A percentile compares a stretch with the other conserved stretches of the same genome.
These are phyloP conservation scores for Nepenthes gracilis DNA, from an alignment of 148 eudicot species.

Conservation along the genomic window DNA sequence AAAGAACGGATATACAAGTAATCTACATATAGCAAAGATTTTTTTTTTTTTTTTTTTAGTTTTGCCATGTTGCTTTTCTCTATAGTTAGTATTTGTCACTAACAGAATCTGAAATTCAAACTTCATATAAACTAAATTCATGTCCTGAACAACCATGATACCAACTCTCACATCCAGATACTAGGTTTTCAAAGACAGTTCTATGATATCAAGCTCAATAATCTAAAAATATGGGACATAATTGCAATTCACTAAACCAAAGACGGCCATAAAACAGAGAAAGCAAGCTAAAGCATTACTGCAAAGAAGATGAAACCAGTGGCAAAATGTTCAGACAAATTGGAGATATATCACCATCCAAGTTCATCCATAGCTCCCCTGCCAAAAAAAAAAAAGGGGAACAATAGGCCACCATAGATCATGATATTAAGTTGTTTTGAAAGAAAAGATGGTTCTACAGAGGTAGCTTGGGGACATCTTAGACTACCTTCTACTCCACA, in stretches of 20 bases:
- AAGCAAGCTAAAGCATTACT: constrained; percentile 13
- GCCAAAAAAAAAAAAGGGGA: constrained; percentile 10
- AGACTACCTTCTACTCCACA: constrained; percentile 38
- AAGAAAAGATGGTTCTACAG: neutral
- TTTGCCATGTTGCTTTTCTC: too few species aligned
- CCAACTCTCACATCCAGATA: too few species aligned
- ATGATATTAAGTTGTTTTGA: neutral
- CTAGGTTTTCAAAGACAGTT: too few species aligned
- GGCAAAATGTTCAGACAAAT: constrained; percentile 48
- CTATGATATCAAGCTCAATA: too few species aligned
- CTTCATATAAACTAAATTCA: too few species aligned
- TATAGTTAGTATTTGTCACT: too few species aligned
- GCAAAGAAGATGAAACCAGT: constrained; percentile 29
- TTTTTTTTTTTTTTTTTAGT: too few species aligned
- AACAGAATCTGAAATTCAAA: too few species aligned
- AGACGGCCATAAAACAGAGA: neutral
- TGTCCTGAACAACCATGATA: too few species aligned
- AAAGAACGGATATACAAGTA: too few species aligned
- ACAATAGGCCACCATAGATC: neutral
- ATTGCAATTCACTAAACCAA: constrained; percentile 1
- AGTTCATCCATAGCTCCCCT: constrained; percentile 65
- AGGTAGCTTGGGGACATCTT: neutral
- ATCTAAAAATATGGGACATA: neutral
- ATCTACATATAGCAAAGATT: too few species aligned
- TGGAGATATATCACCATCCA: constrained; percentile 66